Conservation (phyloP, 345 rosid species). For the Pistacia vera region DNA sequence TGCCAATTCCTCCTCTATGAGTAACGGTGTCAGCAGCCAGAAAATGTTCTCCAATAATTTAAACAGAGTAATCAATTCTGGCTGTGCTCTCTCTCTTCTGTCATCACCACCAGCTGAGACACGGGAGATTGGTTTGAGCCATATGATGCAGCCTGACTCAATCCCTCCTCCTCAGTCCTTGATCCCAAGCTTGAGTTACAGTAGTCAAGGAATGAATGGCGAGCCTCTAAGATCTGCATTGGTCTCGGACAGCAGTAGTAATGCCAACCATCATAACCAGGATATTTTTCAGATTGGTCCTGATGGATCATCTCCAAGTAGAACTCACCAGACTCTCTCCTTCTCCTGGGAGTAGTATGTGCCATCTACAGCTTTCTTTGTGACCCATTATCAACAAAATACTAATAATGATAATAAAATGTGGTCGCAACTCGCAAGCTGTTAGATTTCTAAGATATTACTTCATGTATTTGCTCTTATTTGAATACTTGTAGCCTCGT, state of each 20-base stretch:
- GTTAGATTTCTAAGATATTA: background rate
- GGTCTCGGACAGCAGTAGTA: conserved; percentile 32
- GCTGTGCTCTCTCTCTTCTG: conserved; percentile 91
- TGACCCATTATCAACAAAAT: background rate
- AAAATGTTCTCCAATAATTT: conserved; percentile 38
- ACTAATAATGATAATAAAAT: background rate
- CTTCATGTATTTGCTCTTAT: background rate
- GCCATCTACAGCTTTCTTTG: conserved; percentile 11
- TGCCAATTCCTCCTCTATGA: conserved; percentile 28
- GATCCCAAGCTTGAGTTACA: conserved; percentile 43
- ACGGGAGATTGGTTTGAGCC: conserved; percentile 41
- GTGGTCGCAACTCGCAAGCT: background rate
- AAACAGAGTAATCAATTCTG: conserved; percentile 32
- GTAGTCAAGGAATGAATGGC: conserved; percentile 29
- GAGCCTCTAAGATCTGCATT: conserved; percentile 32
- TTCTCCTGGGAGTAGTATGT: conserved; percentile 61
- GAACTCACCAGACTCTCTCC: conserved; percentile 47
- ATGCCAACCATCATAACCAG: conserved; percentile 31
- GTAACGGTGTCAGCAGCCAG: conserved; percentile 36
- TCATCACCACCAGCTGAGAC: conserved; percentile 55
- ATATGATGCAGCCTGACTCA: conserved; percentile 40
- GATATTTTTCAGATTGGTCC: conserved; percentile 34
- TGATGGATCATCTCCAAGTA: conserved; percentile 46
- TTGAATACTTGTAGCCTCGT: background rate
- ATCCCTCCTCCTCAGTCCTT: conserved; percentile 38